phyloP scores from a whole-genome alignment of 495 filamentous ascomycete genomes.

The Chaetomium tenue region DNA sequence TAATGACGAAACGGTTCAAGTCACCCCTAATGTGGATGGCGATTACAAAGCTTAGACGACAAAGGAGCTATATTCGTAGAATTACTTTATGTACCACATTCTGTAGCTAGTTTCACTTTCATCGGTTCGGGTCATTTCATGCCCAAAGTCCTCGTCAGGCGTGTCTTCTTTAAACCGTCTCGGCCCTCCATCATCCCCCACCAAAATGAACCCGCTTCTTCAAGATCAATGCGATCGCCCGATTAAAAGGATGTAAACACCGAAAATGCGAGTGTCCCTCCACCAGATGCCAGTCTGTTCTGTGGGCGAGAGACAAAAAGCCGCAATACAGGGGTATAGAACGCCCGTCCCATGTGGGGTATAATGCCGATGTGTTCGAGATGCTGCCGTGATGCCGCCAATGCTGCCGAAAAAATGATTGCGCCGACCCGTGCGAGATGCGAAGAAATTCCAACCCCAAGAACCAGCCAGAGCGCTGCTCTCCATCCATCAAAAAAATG shows the following conservation, averaged over 20 bases:
- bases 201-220: neutral
- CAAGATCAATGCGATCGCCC: neutral
- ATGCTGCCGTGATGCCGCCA: slow-evolving; percentile 15
- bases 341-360: slow-evolving; percentile 22
- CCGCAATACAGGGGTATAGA: slow-evolving; percentile 22
- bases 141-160: neutral
- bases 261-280: slow-evolving; percentile 7
- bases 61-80: slow-evolving; percentile 1
- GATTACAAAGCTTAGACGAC: neutral
- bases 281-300: slow-evolving; percentile 18
- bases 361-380: slow-evolving; percentile 11
- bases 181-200: neutral
- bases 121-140: neutral
- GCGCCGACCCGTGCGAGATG: slow-evolving; percentile 20
- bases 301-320: slow-evolving; percentile 12
- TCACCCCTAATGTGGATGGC: too few species aligned
- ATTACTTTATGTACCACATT: slow-evolving; percentile 7
- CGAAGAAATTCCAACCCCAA: neutral
- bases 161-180: neutral
- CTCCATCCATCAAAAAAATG: neutral
- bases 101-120: neutral
- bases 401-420: slow-evolving; percentile 10
- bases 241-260: slow-evolving; percentile 5
- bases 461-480: neutral
- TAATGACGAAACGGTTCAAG: too few species aligned